Base-by-base conservation (phyloP, 2,329 filamentous ascomycete species). In the Dactylonectria macrodidyma region DNA sequence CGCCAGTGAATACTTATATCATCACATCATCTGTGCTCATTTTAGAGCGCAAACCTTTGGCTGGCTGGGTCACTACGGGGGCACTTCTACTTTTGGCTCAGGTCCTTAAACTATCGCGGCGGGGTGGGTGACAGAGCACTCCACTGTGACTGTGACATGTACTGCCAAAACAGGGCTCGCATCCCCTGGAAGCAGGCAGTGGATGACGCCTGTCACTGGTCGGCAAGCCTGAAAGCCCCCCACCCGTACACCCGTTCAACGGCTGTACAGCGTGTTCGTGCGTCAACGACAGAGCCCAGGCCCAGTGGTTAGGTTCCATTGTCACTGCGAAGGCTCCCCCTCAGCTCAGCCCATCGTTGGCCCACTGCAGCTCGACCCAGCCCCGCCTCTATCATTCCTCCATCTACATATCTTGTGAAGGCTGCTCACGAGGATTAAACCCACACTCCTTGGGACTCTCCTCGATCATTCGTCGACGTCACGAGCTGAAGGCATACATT, bases 401-500 rank as follows among this genome's bases (percentile, higher is more conserved):
- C 51, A 22, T 36, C 19, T 41, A 26, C 59, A 62, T 55, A 51
- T 47, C 14, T 50, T 8, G 12, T 19, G 46, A 24, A 4, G 19
- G 33, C 30, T 55, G 48, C 48, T 65, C 62, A 59, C 56, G 47
- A 62, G 52, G 55, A 61, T 51, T 55, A 46, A 44, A 59, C 24
- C 50, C 36, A 33, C 59, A 33, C 59, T 33, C 50, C 51, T 36
- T 36, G 33, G 9, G n/a, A 38, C 33, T 5, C n/a, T 54, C 33
- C 38, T 55, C 19, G 59, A 66, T 41, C 59, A 55, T 54, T 22
- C 33, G 59, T 52, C 59, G 34, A 34, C 55, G 64, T 66, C 64
- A 66, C 64, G 54, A 59, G 64, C 47, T 41, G 46, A 48, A 16
- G 26, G 52, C 59, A 62, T 62, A 62, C 41, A 34, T 36, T 51